phyloP scores from a whole-genome alignment of 352 stramenopile species.

The Blastocystis sp. region DNA sequence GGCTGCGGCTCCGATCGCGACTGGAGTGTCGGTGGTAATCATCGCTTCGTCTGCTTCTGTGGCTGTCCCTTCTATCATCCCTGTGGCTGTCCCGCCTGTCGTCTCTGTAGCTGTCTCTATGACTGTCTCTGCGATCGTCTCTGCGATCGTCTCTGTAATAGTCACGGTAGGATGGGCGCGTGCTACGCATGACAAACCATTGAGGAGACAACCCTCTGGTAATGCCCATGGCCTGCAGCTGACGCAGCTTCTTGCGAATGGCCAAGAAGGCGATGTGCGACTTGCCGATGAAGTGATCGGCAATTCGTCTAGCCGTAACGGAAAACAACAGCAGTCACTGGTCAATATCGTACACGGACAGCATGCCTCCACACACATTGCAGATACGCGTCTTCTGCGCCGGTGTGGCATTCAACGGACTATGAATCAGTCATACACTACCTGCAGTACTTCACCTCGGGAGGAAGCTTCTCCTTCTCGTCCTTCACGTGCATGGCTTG shows the following conservation, averaged over 20 bases:
- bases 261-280: constrained; percentile 61
- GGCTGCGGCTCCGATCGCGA: constrained; percentile 11
- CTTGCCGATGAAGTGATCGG: constrained; percentile 63
- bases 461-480: constrained; percentile 38
- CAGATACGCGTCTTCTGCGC: constrained; percentile 65
- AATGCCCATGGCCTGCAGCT: constrained; percentile 28
- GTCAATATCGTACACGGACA: constrained; percentile 64
- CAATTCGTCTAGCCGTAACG: constrained; percentile 21
- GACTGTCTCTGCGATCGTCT: not conserved
- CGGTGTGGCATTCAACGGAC: constrained; percentile 39
- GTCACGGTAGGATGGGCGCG: not conserved
- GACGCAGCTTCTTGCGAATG: constrained; percentile 66
- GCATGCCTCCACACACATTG: constrained; percentile 65
- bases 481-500: constrained; percentile 48
- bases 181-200: not conserved
- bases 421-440: constrained; percentile 8
- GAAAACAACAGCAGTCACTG: not conserved
- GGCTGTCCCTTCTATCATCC: not conserved
- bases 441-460: constrained; percentile 1
- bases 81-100: not conserved
- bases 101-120: not conserved
- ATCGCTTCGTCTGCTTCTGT: not conserved
- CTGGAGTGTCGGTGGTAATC: not conserved
- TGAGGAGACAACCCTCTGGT: not conserved
- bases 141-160: constrained; percentile 8